Base-by-base conservation (phyloP, 164 flowering plant genomes). In the Sextonia rubra region DNA sequence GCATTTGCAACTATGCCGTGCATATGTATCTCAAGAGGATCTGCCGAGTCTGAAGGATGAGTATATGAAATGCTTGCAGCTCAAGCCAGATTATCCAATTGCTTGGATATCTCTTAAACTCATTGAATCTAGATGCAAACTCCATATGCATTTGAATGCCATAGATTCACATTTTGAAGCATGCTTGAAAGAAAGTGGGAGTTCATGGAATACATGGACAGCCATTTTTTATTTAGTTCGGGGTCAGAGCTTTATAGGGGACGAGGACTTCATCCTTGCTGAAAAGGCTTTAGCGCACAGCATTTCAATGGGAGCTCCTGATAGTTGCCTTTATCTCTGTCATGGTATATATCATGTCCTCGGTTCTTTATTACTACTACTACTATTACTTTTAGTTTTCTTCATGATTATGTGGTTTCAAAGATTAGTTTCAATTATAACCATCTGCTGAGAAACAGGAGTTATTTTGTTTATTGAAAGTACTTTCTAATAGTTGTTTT, bases 61-160 rank as follows among this genome's bases (percentile, higher is more conserved):
- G 80, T 91, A 83, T 73, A 58, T 26, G 23, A 82, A 71, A 73
- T 95, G 99, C 78, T 72, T 90, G 85, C 81, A 87, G 78, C 86
- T 91, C 32, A 83, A 85, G 79, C 87, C 97, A 27, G 83, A 87
- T 77, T 78, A 68, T 74, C 87, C 79, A 75, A 82, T 93, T 70
- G 97, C 94, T 71, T 95, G 95, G 98, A 77, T 95, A 58, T 82
- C 87, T 76, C 88, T 95, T 52, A 91, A 87, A 70, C 68, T 83
- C 18, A 73, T 93, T 44, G 91, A 84, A 78, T 77, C 81, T 73
- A 81, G 73, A 70, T 82, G 80, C 72, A 70, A 78, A 60, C 37
- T 82, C 17, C 84, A 84, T 55, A 66, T 14, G 78, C 82, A 79
- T 66, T 66, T 73, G 9, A 77, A 74, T 76, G 15, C 66, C 15